Base-by-base conservation (phyloP, 805 yeast species). In the Cyberlindnera saturnus region DNA sequence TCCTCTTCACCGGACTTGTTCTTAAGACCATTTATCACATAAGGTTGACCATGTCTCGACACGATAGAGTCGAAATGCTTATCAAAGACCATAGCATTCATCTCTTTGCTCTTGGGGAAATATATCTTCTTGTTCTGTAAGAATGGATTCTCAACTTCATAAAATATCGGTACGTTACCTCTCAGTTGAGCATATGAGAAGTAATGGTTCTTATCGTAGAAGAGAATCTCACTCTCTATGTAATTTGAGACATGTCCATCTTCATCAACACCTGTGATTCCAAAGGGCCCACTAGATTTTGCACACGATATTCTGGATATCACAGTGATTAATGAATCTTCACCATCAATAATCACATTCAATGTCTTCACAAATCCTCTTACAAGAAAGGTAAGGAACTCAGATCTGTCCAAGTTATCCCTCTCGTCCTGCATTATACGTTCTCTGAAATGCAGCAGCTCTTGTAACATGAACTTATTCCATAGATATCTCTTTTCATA, bases 151-250 rank as follows among this genome's bases (percentile, higher is more conserved):
- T 86, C 96, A 53, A 89, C 91, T 57, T 91, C 99, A 95, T 96
- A 93, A 57, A 87, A 91, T 6, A 93, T 66, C 0, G 99, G 99
- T 1, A 90, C 90, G 26, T 95, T 86, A 4, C 98, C 99, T 51
- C 96, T 69, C 3, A 90, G 74, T 64, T 89, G 96, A 0, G 84
- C 75, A 62, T 83, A 91, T 1, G 96, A 79, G 54, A 81, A 84
- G 65, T 71, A 63, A 64, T 74, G 61, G 5, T 49, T 49, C 36
- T 67, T 65, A 35, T 71, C 67, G 56, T 79, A 74, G 45, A 81
- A 71, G 17, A 93, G 79, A 16, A 88, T 71, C 57, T 93, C 99
- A 0, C 96, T 85, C 57, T 89, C 97, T 29, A 88, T 86, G 57
- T 82, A 88, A 61, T 87, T 89, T 36, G 98, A 90, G 20, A 90